Conservation (phyloP, 495 filamentous ascomycete genomes). For the Durotheca rogersii region DNA sequence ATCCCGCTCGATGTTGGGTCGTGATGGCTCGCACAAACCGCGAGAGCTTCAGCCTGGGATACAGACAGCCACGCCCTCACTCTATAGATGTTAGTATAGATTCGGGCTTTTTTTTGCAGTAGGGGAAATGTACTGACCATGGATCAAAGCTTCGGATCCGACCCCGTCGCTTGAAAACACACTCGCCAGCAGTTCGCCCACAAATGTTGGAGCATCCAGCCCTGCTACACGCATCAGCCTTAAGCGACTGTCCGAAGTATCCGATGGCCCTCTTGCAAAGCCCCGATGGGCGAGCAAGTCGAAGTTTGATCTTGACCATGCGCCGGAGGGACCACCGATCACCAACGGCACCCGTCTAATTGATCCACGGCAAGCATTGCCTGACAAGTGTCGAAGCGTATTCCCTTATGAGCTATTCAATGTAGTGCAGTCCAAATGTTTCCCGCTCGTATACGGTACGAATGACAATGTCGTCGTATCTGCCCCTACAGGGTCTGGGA, state of each 20-base stretch:
- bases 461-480: conserved; percentile 86
- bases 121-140: conserved; percentile 11
- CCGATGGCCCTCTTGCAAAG: conserved; percentile 6
- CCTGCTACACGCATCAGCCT: conserved; percentile 41
- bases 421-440: conserved; percentile 88
- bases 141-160: conserved; percentile 19
- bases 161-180: conserved; percentile 17
- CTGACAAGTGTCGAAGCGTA: conserved; percentile 72
- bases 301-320: conserved; percentile 27
- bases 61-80: conserved; percentile 35
- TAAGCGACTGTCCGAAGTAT: conserved; percentile 22
- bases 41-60: conserved; percentile 30
- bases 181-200: conserved; percentile 38
- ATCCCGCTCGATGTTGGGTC: conserved; percentile 6
- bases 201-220: conserved; percentile 36
- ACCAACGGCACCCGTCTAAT: conserved; percentile 71
- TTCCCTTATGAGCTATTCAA: conserved; percentile 88
- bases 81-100: conserved; percentile 35
- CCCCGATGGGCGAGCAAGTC: conserved; percentile 22
- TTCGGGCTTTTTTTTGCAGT: background rate
- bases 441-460: conserved; percentile 65
- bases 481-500: conserved; percentile 91
- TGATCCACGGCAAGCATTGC: conserved; percentile 64
- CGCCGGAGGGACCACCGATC: conserved; percentile 39
- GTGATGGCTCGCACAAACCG: conserved; percentile 20